Evolutionary conservation across 768 basidiomycete species (phyloP).

Genomic region (Boletus rubescentipes): DNA sequence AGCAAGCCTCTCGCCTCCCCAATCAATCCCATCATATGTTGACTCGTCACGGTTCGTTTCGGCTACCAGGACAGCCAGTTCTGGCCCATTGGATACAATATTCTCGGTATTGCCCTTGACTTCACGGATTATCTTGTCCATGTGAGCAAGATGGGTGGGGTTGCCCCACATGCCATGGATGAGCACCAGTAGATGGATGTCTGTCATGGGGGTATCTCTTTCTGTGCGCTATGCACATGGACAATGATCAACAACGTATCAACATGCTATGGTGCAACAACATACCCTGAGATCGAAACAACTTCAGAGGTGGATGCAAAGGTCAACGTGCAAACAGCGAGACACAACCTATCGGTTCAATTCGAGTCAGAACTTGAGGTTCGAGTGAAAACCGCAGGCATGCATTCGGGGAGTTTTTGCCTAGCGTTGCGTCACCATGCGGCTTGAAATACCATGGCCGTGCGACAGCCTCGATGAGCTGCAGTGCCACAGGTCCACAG

Average conservation of each 20-base stretch:
- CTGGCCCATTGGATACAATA: conserved; percentile 31
- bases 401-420: neutral
- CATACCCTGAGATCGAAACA: conserved; percentile 3
- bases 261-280: neutral
- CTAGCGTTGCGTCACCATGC: neutral
- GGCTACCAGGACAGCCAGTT: conserved; percentile 62
- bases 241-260: neutral
- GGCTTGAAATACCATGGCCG: neutral
- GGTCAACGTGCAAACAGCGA: conserved; percentile 6
- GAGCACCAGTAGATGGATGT: conserved; percentile 44
- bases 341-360: neutral
- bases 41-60: conserved; percentile 62
- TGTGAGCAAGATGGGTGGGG: conserved; percentile 60
- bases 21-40: conserved; percentile 84
- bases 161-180: conserved; percentile 81
- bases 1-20: conserved; percentile 78
- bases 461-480: neutral
- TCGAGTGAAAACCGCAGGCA: neutral
- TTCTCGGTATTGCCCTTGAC: conserved; percentile 32
- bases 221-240: neutral
- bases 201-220: conserved; percentile 20
- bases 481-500: conserved; percentile 4
- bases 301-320: neutral
- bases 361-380: neutral
- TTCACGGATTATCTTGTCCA: conserved; percentile 53